Base-by-base conservation (phyloP, 2,329 filamentous ascomycete genomes). In the Alternaria sp. region DNA sequence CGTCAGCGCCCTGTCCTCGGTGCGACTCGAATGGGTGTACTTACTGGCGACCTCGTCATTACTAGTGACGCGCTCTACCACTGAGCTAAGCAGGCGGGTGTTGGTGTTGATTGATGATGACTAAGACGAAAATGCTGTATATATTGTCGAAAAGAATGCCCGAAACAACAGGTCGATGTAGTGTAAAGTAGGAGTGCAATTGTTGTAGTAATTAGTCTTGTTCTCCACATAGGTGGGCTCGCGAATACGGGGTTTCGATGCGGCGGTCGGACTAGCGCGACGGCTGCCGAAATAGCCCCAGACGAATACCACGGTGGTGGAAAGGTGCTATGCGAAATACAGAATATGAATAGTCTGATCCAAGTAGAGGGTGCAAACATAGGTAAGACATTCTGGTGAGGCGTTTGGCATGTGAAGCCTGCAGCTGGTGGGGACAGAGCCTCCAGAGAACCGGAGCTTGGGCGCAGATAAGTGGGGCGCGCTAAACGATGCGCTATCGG, bases 1-100 rank as follows among this genome's bases (percentile, higher is more conserved):
- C 32, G 32, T 36, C 32, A 36, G 32, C 32, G 32, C 32, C 32
- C 32, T 36, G 32, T 36, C 32, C 32, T 36, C 15, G 15, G 8
- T 36, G 32, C 32, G 32, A 75, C 73, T 77, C 71, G 74, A 77
- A 77, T 36, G 32, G 32, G 32, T 36, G 32, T 36, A 36, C 32
- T 36, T 36, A 36, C 74, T 71, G 71, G 71, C 69, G 74, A 75
- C 72, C 74, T 77, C 72, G 72, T 74, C 74, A 77, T 77, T 77
- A 77, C 74, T 77, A 77, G 74, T 77, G 74, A 74, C 72, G 72
- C 74, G 74, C 74, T 77, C 71, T 77, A 76, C 73, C 73, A 76
- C 73, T 76, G 69, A 76, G 73, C 73, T 69, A 76, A 70, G 71
- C 68, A 69, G 71, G 73, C 73, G 36, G 13, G 3, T 40, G 2